These are phyloP conservation scores for Pythium biforme DNA, from an alignment of 352 stramenopile species.

Conservation along the genomic window DNA sequence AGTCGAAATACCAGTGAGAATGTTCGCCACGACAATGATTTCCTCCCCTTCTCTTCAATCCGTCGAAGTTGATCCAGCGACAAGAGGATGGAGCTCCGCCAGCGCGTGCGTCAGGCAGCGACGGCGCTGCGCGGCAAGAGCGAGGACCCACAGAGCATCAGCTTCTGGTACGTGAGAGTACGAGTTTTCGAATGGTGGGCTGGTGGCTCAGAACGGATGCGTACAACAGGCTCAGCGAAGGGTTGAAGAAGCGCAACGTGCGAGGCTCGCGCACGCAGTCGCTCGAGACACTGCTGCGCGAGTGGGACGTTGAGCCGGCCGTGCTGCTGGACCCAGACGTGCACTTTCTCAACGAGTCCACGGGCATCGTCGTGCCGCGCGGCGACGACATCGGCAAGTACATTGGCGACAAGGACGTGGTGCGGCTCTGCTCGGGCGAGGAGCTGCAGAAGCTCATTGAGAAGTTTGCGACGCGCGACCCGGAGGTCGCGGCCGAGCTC, in stretches of 20 bases:
- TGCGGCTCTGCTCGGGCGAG: constrained; percentile 58
- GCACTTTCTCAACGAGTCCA: constrained; percentile 79
- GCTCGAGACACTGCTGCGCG: constrained; percentile 36
- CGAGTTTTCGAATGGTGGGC: not conserved
- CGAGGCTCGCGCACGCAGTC: constrained; percentile 41
- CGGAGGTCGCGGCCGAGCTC: constrained; percentile 59
- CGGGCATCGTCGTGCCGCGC: constrained; percentile 58
- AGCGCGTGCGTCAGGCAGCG: constrained; percentile 35
- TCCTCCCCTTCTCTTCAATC: not conserved
- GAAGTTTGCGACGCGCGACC: constrained; percentile 64
- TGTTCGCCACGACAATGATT: not conserved
- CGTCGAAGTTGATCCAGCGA: no score
- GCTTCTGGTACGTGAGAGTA: constrained; percentile 50
- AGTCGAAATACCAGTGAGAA: not conserved
- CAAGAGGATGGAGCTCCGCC: constrained; percentile 41
- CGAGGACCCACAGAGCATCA: constrained; percentile 42
- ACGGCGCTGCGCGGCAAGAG: constrained; percentile 18
- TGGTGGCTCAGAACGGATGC: no score
- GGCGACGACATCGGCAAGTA: constrained; percentile 56
- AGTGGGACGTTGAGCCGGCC: constrained; percentile 45
- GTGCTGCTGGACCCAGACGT: constrained; percentile 26
- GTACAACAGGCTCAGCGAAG: constrained; percentile 62
- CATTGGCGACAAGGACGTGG: constrained; percentile 68
- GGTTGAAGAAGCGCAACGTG: constrained; percentile 66
- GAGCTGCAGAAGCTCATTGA: constrained; percentile 64